Base-by-base conservation (phyloP, 1,139 yeast species). In the Kodamaea suecica region DNA sequence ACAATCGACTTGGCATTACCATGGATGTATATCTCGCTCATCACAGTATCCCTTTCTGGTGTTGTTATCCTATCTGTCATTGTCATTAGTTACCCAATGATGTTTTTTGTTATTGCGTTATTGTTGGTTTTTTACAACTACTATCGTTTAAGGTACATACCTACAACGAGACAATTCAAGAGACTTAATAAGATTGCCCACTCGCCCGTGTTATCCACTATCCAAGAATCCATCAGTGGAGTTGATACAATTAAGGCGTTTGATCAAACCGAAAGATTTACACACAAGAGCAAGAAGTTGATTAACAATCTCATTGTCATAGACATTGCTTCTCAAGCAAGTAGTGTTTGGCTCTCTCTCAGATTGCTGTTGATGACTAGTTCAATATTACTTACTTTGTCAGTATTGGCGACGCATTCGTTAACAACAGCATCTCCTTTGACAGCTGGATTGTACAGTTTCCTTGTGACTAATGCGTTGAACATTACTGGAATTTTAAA, bases 261-360 rank as follows among this genome's bases (percentile, higher is more conserved):
- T 39, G 48, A 45, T 10, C 66, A 61, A 38, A 33, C 37, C 9
- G 62, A 50, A 2, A 50, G 70, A 34, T 64, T 63, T 34, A 40
- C 41, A 11, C 45, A 46, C 36, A 50, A 50, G 19, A 49, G 54
- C 30, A 49, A 2, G 50, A 53, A 30, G 45, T 59, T 23, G 53
- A 61, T 36, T 16, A 33, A 36, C 21, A 31, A 44, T 42, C 6
- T 54, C 49, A 36, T 42, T 50, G 10, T 48, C 43, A 24, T 52
- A 51, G n/a, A 50, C 49, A 21, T 52, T 42, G 42, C 55, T 11
- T 54, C 50, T 34, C 50, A 52, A 12, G 48, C 51, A 11, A 47
- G 58, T 36, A 61, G 59, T 36, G 58, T 71, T 39, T 66, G 72
- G 72, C 54, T 66, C 29, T 58, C 67, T 2, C 56, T 63, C 57